Evolutionary conservation across 352 stramenopile species (phyloP).

Genomic region (Globisporangium parvum): DNA sequence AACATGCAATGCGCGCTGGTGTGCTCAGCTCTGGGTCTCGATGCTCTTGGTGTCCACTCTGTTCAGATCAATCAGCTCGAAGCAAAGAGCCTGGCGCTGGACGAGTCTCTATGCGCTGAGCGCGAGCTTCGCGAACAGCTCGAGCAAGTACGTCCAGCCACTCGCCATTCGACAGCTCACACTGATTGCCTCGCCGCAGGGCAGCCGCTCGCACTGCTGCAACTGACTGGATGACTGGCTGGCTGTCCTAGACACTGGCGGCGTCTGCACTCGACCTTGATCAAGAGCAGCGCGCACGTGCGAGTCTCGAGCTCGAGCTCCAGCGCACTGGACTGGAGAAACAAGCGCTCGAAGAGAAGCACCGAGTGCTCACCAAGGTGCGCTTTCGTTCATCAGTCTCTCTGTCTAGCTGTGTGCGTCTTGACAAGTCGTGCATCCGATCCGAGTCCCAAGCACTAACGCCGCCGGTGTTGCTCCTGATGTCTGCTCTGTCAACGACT

Average conservation of each 20-base stretch:
- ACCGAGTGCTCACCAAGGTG: slow-evolving; percentile 28
- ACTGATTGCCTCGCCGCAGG: background rate
- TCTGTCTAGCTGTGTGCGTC: background rate
- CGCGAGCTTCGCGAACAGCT: slow-evolving; percentile 3
- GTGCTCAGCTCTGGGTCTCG: background rate
- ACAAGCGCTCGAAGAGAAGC: slow-evolving; percentile 35
- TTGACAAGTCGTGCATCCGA: no score
- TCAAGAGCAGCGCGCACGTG: slow-evolving; percentile 17
- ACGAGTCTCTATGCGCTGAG: slow-evolving; percentile 5
- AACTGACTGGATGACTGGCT: background rate
- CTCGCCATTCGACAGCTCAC: background rate
- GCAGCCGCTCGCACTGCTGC: background rate
- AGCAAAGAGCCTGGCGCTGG: slow-evolving; percentile 11
- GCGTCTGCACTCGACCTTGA: background rate
- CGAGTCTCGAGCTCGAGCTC: slow-evolving; percentile 10
- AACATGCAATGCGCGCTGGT: background rate
- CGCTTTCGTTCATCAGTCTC: no score
- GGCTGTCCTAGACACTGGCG: slow-evolving; percentile 2
- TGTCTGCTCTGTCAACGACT: background rate
- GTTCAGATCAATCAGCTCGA: slow-evolving; percentile 19
- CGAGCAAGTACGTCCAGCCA: slow-evolving; percentile 2
- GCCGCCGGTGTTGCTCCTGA: no score
- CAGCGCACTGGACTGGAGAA: slow-evolving; percentile 29
- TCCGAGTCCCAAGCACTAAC: no score
- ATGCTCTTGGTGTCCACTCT: background rate